phyloP scores from a whole-genome alignment of 441 rosid genomes.

The Pelargonium cotyledonis region DNA sequence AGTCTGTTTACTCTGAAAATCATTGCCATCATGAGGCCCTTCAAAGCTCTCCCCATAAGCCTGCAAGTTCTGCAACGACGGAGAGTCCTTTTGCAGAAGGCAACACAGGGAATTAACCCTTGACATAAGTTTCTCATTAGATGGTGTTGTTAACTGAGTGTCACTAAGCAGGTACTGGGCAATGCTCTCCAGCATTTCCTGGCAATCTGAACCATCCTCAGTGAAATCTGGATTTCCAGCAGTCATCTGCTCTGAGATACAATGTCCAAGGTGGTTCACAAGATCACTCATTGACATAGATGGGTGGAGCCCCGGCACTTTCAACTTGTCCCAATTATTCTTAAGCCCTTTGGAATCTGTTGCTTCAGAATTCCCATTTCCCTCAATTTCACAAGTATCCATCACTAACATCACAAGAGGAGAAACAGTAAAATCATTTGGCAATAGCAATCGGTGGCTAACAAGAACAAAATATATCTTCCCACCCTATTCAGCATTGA shows the following conservation, averaged over 20 bases:
- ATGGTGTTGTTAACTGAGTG: constrained; percentile 26
- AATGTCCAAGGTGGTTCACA: constrained; percentile 38
- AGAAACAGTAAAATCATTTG: constrained; percentile 5
- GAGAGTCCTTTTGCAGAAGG: constrained; percentile 44
- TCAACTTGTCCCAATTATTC: constrained; percentile 30
- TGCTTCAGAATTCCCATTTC: constrained; percentile 48
- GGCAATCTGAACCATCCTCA: constrained; percentile 18
- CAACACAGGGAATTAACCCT: constrained; percentile 47
- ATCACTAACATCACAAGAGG: constrained; percentile 40
- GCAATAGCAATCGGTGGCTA: background rate
- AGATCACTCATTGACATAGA: constrained; percentile 44
- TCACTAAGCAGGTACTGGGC: constrained; percentile 40
- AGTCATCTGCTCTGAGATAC: constrained; percentile 35
- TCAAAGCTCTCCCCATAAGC: background rate
- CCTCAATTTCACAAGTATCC: constrained; percentile 59
- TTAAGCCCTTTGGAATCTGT: constrained; percentile 49
- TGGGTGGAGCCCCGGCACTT: constrained; percentile 33
- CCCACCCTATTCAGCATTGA: no score
- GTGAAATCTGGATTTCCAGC: constrained; percentile 18
- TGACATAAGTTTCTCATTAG: constrained; percentile 38
- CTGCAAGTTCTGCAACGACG: constrained; percentile 18
- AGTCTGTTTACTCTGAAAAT: no score
- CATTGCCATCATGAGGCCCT: background rate
- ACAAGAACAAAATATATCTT: background rate
- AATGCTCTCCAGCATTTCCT: constrained; percentile 33